Evolutionary conservation across 768 basidiomycete genomes (phyloP), one percentile per base, ranked within the genome.

Genomic region (Boletus sp.): DNA sequence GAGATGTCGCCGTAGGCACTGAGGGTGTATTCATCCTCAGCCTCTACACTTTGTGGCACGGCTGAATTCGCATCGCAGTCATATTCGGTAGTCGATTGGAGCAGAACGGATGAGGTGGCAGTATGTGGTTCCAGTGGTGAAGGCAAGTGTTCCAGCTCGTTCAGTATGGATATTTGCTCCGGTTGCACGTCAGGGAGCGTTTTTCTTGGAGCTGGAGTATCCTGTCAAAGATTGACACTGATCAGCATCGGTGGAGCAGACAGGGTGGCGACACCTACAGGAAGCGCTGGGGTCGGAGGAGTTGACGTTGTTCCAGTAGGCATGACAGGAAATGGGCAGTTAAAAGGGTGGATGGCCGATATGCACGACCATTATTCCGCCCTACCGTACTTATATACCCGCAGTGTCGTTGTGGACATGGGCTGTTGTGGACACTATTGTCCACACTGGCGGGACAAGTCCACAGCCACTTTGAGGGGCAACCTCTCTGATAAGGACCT

Each of bases 1-100:
- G 78, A 78, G 28, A 80, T 75, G 28, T 82, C 78, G 8, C 82
- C 80, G 40, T 71, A 81, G 12, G 71, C 77, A 29, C 67, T 72
- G 42, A 83, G 60, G 0, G 73, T 76, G 59, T 80, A 62, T 55
- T 76, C 73, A 17, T 77, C 73, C 9, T 78, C 72, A 1, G 20
- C 29, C 24, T 62, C 60, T 51, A 5, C 44, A 18, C 28, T 33
- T 5, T 46, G 49, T 42, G 42, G 29, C 20, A 39, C 9, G 24
- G 17, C 7, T 12, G 28, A 40, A 10, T 8, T 7, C 10, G 46
- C 15, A 24, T 60, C 50, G 2, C 24, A n/a, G 32, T 55, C 41
- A n/a, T n/a, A 12, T 36, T 53, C n/a, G 10, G 30, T 17, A 33
- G 12, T 3, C 7, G 59, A 40, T 18, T 42, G 40, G 36, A 42